Evolutionary conservation across 345 rosid genomes (phyloP), one percentile per base, ranked within the genome.

Genomic region (Murraya paniculata): DNA sequence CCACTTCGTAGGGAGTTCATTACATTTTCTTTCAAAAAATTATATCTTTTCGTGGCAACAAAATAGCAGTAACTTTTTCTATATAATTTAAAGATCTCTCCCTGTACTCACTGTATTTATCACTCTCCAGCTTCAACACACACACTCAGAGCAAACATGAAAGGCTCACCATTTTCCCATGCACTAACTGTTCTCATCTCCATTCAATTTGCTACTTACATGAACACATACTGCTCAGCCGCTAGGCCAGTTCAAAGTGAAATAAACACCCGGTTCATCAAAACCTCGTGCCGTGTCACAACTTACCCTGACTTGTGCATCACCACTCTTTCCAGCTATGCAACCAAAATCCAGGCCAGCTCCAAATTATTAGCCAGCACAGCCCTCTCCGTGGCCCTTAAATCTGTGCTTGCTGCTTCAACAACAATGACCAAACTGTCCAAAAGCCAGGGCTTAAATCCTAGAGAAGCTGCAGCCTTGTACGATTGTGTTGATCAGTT

Each of bases 401-500:
- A 36, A 4, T 65, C 87, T 31, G 80, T 87, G 48, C 66, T 68
- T 48, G 87, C 88, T 1, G 41, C 87, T 2, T 75, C 82, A 9
- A 81, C 72, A 35, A 25, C 73, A 77, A 57, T 87, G 67, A 82
- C 58, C 53, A 82, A 76, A 57, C 22, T 88, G 77, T 72, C 85
- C 41, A 86, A 70, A 7, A 48, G 30, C 33, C 71, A 61, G 6
- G 79, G 77, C 4, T 53, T 85, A 28, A 75, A 71, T 68, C 85
- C 62, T 4, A 79, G 79, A 14, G 88, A 67, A 80, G 81, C 71
- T 19, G 85, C 79, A 39, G 91, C 89, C 45, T 27, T 85, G 48
- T 65, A 71, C 9, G 93, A 91, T 45, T 91, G 95, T 24, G 82
- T 86, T 7, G 91, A 88, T 25, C 84, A 81, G 79, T 70, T 88